Conservation (phyloP, 352 stramenopile genomes). For the Globisporangium paddicum region DNA sequence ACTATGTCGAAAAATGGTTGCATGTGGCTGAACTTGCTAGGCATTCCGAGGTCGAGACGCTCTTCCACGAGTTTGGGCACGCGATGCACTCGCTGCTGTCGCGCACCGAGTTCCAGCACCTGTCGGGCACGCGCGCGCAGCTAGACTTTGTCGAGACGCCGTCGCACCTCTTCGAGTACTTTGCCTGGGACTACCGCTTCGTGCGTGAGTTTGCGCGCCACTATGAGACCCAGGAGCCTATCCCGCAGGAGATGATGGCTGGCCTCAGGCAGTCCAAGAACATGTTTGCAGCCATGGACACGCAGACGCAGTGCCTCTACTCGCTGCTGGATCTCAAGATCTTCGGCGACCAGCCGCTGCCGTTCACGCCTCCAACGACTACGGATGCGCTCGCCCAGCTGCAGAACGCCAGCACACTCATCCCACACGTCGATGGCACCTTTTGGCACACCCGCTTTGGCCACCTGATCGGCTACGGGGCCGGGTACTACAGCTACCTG, state of each 20-base stretch:
- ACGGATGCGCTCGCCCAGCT: conserved; percentile 54
- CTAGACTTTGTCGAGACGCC: conserved; percentile 96
- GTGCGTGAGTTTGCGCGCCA: conserved; percentile 83
- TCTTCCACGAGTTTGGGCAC: conserved; percentile 99
- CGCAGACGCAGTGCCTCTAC: conserved; percentile 82
- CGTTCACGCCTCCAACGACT: conserved; percentile 33
- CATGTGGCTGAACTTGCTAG: conserved; percentile 29
- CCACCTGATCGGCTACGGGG: conserved; percentile 88
- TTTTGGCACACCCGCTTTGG: conserved; percentile 87
- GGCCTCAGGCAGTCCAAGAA: conserved; percentile 72
- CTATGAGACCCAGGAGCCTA: conserved; percentile 70
- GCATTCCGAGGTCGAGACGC: conserved; percentile 95
- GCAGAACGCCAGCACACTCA: conserved; percentile 67
- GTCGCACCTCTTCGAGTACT: conserved; percentile 98
- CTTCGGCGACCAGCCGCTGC: conserved; percentile 57
- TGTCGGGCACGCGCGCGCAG: conserved; percentile 92
- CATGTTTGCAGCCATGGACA: conserved; percentile 90
- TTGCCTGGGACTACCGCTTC: conserved; percentile 90
- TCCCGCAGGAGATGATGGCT: conserved; percentile 74
- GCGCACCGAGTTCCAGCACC: conserved; percentile 95
- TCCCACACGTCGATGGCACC: conserved; percentile 74
- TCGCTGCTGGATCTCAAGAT: conserved; percentile 73
- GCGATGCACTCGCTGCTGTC: conserved; percentile 96
- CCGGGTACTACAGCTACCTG: conserved; percentile 91
- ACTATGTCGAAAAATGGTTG: not conserved